Evolutionary conservation across 148 eudicot species (phyloP).

Genomic region (Chenopodium suecicum): DNA sequence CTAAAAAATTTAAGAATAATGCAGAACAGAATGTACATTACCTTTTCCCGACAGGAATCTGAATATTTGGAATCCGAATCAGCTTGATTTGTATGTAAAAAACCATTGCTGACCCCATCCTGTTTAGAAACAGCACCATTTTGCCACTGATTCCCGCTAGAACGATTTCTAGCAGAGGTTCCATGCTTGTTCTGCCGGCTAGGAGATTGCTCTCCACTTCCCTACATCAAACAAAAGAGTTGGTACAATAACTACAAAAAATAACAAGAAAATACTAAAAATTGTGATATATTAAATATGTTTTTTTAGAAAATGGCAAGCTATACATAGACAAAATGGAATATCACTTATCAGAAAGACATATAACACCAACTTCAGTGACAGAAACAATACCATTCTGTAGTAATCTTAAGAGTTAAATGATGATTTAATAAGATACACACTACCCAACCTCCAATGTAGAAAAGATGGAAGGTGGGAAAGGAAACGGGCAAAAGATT

Average conservation of each 20-base stretch:
- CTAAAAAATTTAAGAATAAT: not conserved
- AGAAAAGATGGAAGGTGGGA: not conserved
- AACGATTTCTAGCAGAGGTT: constrained; percentile 41
- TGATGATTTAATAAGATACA: not conserved
- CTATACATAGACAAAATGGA: not conserved
- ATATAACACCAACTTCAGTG: not conserved
- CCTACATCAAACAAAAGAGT: constrained; percentile 34
- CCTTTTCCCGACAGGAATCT: constrained; percentile 56
- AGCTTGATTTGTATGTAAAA: constrained; percentile 35
- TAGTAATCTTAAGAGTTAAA: not conserved
- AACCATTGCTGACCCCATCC: constrained; percentile 67
- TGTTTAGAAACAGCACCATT: constrained; percentile 58
- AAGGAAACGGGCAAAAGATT: not conserved
- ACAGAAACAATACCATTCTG: not conserved
- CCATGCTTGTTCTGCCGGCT: constrained; percentile 45
- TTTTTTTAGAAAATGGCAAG: too few species aligned
- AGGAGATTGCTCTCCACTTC: constrained; percentile 54
- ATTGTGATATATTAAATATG: too few species aligned
- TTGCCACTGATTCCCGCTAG: constrained; percentile 48
- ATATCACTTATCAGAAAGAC: not conserved
- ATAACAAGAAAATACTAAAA: not conserved
- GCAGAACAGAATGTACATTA: constrained; percentile 33
- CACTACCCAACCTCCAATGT: not conserved
- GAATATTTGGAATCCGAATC: constrained; percentile 31
- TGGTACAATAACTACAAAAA: not conserved